phyloP scores from a whole-genome alignment of 768 basidiomycete genomes.

The Phylloporus arenicola region DNA sequence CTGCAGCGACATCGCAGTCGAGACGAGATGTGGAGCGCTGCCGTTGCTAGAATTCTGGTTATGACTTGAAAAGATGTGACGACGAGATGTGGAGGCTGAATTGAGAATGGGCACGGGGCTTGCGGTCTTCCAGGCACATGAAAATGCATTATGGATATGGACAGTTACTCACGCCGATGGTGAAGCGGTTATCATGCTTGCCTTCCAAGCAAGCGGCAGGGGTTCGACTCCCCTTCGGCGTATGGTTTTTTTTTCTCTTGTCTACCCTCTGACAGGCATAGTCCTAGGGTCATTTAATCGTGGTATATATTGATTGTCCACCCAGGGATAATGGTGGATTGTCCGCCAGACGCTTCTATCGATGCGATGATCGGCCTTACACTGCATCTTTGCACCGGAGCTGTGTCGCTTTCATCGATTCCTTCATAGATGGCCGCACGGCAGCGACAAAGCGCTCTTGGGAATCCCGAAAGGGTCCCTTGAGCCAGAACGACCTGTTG shows the following conservation, averaged over 20 bases:
- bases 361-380: too few relatives aligned
- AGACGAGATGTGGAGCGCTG: not conserved
- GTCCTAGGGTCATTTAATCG: too few relatives aligned
- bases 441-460: too few relatives aligned
- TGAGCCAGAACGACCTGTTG: too few relatives aligned
- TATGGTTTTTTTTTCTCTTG: constrained; percentile 5
- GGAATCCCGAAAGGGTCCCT: too few relatives aligned
- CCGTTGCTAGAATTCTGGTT: not conserved
- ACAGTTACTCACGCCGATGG: constrained; percentile 47
- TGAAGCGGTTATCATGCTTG: constrained; percentile 93
- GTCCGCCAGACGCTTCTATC: not conserved
- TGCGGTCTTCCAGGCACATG: not conserved
- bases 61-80: not conserved
- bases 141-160: constrained; percentile 1
- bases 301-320: too few relatives aligned
- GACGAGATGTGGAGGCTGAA: constrained; percentile 14
- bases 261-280: too few relatives aligned
- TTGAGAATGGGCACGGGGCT: constrained; percentile 1
- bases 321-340: not conserved
- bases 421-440: too few relatives aligned
- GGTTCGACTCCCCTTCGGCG: constrained; percentile 72
- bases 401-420: too few relatives aligned
- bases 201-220: constrained; percentile 78
- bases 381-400: too few relatives aligned
- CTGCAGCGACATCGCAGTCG: constrained; percentile 48